Evolutionary conservation across 306 rosid species (phyloP).

Genomic region (Rosa lucieae): DNA sequence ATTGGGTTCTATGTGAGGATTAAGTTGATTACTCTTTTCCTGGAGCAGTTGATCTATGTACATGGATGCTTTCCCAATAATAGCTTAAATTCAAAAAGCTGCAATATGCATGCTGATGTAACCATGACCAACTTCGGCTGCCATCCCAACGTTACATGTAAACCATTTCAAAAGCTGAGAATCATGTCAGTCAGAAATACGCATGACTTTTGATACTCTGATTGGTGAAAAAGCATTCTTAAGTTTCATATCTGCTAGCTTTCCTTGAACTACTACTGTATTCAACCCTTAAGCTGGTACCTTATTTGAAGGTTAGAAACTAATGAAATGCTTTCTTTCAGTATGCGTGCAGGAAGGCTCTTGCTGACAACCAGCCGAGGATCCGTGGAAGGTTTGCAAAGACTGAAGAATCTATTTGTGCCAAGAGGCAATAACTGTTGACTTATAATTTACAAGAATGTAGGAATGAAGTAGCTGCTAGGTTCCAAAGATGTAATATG

Average conservation of each 20-base stretch:
- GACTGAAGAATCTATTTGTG: constrained; percentile 60
- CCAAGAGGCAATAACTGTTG: constrained; percentile 52
- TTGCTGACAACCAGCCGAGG: constrained; percentile 98
- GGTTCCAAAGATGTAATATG: constrained; percentile 35
- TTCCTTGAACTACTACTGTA: not conserved
- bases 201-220: not conserved
- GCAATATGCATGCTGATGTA: not conserved
- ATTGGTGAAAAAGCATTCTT: not conserved
- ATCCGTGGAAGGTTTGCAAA: constrained; percentile 98
- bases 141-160: not conserved
- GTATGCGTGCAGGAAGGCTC: constrained; percentile 99
- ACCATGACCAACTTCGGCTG: not conserved
- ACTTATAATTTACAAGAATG: constrained; percentile 15
- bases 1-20: not conserved
- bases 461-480: constrained; percentile 47
- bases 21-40: not conserved
- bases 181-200: not conserved
- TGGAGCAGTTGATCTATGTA: not conserved
- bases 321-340: constrained; percentile 29
- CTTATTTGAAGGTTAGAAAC: not conserved
- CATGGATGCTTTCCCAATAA: not conserved
- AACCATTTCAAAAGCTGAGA: not conserved
- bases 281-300: constrained; percentile 9
- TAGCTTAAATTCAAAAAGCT: not conserved
- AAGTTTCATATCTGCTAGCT: not conserved